phyloP scores from a whole-genome alignment of 306 rosid genomes.

The Cicer chorassanicum region DNA sequence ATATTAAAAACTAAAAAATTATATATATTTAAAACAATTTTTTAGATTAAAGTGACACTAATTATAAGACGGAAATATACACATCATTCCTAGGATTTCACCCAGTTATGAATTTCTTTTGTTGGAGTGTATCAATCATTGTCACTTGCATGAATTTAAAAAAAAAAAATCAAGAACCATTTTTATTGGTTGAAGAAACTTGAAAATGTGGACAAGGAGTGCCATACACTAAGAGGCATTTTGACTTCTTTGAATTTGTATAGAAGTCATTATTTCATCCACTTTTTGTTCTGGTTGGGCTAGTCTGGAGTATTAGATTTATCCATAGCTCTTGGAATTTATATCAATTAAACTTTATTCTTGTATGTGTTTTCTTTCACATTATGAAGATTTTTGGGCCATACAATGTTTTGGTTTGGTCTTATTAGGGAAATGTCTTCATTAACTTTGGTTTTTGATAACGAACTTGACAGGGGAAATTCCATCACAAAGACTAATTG shows the following conservation, averaged over 20 bases:
- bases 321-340: slow-evolving; percentile 54
- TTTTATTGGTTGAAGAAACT: slow-evolving; percentile 35
- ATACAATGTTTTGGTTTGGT: slow-evolving; percentile 54
- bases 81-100: slow-evolving; percentile 19
- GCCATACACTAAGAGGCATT: slow-evolving; percentile 37
- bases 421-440: slow-evolving; percentile 42
- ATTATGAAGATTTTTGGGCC: slow-evolving; percentile 53
- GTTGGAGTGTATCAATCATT: slow-evolving; percentile 34
- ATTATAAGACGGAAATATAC: neutral
- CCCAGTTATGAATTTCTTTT: neutral
- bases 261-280: slow-evolving; percentile 52
- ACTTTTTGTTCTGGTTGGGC: slow-evolving; percentile 45
- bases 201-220: slow-evolving; percentile 39
- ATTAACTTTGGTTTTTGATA: slow-evolving; percentile 37
- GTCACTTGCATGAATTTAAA: slow-evolving; percentile 26
- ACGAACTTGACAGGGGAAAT: slow-evolving; percentile 43
- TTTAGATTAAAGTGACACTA: no score
- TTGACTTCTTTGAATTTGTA: slow-evolving; percentile 52
- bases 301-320: slow-evolving; percentile 45
- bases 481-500: slow-evolving; percentile 18
- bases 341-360: slow-evolving; percentile 51
- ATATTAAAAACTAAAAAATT: neutral
- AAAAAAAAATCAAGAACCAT: slow-evolving; percentile 31
- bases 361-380: slow-evolving; percentile 38
- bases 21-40: no score